Evolutionary conservation across 352 stramenopile species (phyloP).

Genomic region (Phytophthora agathidicida): DNA sequence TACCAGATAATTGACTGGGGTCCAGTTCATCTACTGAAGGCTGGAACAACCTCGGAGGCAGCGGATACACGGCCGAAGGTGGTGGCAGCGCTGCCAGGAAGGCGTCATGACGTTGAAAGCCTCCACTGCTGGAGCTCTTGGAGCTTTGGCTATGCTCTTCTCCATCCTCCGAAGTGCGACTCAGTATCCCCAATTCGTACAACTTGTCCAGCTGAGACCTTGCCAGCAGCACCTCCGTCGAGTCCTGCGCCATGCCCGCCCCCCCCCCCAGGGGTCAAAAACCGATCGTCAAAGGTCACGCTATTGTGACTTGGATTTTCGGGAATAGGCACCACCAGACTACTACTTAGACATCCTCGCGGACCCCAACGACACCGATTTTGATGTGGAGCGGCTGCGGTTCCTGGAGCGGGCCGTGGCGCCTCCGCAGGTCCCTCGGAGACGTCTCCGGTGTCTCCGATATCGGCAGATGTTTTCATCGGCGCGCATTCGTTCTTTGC

Average conservation of each 20-base stretch:
- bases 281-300: conserved; percentile 6
- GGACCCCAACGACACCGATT: too few relatives aligned
- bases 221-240: conserved; percentile 46
- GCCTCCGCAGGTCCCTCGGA: too few relatives aligned
- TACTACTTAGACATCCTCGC: too few relatives aligned
- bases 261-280: not conserved
- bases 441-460: too few relatives aligned
- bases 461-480: too few relatives aligned
- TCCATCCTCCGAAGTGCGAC: conserved; percentile 32
- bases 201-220: conserved; percentile 57
- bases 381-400: too few relatives aligned
- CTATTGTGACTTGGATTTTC: too few relatives aligned
- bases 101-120: conserved; percentile 8
- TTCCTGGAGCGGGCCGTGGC: too few relatives aligned
- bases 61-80: conserved; percentile 9
- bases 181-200: conserved; percentile 52
- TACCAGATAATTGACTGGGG: conserved; percentile 2
- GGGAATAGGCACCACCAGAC: too few relatives aligned
- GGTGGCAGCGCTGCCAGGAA: conserved; percentile 34
- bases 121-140: conserved; percentile 17
- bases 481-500: too few relatives aligned
- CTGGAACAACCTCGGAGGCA: not conserved
- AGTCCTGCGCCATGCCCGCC: conserved; percentile 19
- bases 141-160: conserved; percentile 23
- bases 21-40: conserved; percentile 1